phyloP scores from a whole-genome alignment of 108 stramenopile species.

The Cylindrotheca fusiformis region DNA sequence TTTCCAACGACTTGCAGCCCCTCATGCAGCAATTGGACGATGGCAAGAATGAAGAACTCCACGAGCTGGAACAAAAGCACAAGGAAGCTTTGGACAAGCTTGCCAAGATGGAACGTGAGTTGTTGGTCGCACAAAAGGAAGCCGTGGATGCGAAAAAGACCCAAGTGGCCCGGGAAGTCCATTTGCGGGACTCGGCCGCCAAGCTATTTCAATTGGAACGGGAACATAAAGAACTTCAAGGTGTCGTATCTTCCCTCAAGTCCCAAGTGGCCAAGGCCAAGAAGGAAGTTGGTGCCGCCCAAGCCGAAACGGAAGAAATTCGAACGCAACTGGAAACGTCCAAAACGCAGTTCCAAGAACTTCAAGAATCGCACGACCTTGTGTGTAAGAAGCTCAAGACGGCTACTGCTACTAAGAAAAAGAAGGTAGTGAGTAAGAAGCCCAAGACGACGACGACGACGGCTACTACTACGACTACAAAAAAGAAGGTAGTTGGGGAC shows the following conservation, averaged over 20 bases:
- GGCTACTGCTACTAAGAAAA: not conserved
- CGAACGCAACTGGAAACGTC: slow-evolving; percentile 13
- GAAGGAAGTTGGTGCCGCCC: slow-evolving; percentile 4
- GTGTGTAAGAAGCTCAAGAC: not conserved
- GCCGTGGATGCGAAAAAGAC: slow-evolving; percentile 21
- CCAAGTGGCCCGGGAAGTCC: slow-evolving; percentile 8
- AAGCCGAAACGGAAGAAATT: slow-evolving; percentile 18
- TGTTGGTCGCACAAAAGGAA: slow-evolving; percentile 20
- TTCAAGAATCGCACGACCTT: slow-evolving; percentile 23
- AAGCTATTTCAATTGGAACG: slow-evolving; percentile 16
- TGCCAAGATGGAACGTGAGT: slow-evolving; percentile 3
- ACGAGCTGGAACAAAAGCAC: slow-evolving; percentile 19
- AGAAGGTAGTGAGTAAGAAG: slow-evolving; percentile 3
- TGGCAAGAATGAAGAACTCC: slow-evolving; percentile 10
- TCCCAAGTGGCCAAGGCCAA: slow-evolving; percentile 20
- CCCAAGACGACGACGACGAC: no score
- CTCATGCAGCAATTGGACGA: slow-evolving; percentile 6
- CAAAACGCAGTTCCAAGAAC: slow-evolving; percentile 22
- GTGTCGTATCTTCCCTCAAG: not conserved
- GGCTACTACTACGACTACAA: no score
- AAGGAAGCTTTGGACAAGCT: slow-evolving; percentile 1
- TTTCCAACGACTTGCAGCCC: slow-evolving; percentile 9
- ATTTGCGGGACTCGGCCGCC: slow-evolving; percentile 23
- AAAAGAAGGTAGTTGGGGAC: not conserved
- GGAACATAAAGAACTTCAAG: slow-evolving; percentile 5